A percentile compares a stretch with the other conserved stretches of the same genome.
Conservation (phyloP, 2,329 filamentous ascomycete genomes). For the Pleoardoris graminearum region DNA sequence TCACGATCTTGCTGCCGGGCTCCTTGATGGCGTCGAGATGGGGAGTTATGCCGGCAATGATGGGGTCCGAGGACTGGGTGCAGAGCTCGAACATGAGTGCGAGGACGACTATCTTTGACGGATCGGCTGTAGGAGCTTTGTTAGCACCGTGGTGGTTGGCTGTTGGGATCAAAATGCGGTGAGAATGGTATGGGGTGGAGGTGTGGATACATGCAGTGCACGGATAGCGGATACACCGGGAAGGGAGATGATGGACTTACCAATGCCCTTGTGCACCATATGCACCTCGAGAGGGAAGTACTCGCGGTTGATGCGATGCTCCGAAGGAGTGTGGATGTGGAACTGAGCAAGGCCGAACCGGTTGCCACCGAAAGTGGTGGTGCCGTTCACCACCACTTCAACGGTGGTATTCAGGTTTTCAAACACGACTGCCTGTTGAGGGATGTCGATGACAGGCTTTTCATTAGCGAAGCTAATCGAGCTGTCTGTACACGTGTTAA, state of each 20-base stretch:
- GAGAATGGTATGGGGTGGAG: not conserved
- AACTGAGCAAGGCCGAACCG: conserved; percentile 57
- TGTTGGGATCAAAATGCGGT: not conserved
- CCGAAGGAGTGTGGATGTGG: conserved; percentile 64
- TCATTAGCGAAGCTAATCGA: conserved; percentile 35
- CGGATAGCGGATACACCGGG: not conserved
- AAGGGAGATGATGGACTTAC: conserved; percentile 32
- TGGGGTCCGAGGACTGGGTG: conserved; percentile 33
- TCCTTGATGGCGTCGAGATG: conserved; percentile 46
- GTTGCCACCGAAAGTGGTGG: conserved; percentile 46
- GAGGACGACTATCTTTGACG: conserved; percentile 46
- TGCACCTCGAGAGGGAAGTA: conserved; percentile 57
- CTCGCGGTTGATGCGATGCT: conserved; percentile 59
- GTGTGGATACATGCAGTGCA: conserved; percentile 2
- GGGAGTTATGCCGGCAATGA: conserved; percentile 35
- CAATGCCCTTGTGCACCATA: conserved; percentile 60
- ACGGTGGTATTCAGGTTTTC: conserved; percentile 63
- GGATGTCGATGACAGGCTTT: conserved; percentile 44
- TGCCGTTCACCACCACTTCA: conserved; percentile 59
- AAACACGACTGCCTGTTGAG: conserved; percentile 52
- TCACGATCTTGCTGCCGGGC: conserved; percentile 45
- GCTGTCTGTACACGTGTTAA: conserved; percentile 25
- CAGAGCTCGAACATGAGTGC: conserved; percentile 50
- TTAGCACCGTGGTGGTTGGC: conserved; percentile 8
- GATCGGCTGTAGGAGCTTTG: conserved; percentile 28